phyloP scores from a whole-genome alignment of 192 early-diverging fungal genomes.

The Coemansia sp. region DNA sequence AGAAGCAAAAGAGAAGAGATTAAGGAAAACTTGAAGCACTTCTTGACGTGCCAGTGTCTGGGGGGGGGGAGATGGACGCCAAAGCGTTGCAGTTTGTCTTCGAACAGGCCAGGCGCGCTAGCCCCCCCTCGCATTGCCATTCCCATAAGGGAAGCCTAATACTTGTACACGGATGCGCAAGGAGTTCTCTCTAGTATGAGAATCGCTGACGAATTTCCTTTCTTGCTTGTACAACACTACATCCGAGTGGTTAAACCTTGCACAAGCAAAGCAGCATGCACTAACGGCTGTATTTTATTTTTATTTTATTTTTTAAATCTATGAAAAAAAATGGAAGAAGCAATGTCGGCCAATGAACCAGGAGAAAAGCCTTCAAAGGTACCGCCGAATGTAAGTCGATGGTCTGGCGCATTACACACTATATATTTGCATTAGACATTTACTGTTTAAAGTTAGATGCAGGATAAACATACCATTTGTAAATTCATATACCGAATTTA shows the following conservation, averaged over 20 bases:
- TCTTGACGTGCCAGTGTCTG: not conserved
- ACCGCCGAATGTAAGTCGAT: conserved; percentile 4
- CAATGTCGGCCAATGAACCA: conserved; percentile 1
- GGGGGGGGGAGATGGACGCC: too few species aligned
- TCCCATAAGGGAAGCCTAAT: not conserved
- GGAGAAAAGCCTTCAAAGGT: not conserved
- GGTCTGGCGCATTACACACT: not conserved
- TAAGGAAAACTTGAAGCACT: not conserved
- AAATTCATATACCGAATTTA: too few species aligned
- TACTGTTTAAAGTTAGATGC: conserved; percentile 9
- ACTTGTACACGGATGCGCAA: not conserved
- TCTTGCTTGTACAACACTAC: too few species aligned
- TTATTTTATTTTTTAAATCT: too few species aligned
- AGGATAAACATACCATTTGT: not conserved
- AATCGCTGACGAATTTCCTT: not conserved
- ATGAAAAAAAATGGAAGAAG: too few species aligned
- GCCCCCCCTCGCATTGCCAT: not conserved
- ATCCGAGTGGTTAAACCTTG: too few species aligned
- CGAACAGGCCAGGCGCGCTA: not conserved
- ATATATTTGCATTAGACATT: not conserved
- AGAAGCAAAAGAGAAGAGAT: not conserved
- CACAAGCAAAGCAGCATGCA: too few species aligned
- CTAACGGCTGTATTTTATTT: too few species aligned
- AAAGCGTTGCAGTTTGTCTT: not conserved
- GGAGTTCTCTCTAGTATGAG: not conserved